phyloP scores from a whole-genome alignment of 1,139 yeast species.

The Diutina rugosa region DNA sequence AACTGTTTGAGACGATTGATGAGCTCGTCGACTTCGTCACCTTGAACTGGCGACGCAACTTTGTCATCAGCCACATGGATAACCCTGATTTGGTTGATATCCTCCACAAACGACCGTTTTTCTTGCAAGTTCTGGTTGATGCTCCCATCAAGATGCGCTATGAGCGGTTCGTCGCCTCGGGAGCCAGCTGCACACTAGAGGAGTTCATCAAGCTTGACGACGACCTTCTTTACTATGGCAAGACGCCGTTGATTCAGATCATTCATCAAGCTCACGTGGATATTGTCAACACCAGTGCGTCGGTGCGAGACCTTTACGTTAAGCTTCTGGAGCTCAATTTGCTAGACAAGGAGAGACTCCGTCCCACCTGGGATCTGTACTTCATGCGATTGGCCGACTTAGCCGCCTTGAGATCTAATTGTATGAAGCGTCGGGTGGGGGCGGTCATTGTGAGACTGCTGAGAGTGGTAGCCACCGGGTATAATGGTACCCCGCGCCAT shows the following conservation, averaged over 20 bases:
- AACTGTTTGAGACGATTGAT: constrained; percentile 20
- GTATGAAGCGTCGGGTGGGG: constrained; percentile 96
- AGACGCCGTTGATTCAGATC: constrained; percentile 27
- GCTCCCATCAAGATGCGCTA: constrained; percentile 53
- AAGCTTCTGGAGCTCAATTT: constrained; percentile 44
- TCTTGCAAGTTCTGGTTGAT: constrained; percentile 68
- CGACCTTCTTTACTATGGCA: constrained; percentile 5
- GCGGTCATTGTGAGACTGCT: constrained; percentile 84
- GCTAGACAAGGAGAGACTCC: constrained; percentile 44
- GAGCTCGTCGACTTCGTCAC: constrained; percentile 55
- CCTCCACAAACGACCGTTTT: constrained; percentile 69
- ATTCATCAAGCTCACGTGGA: constrained; percentile 46
- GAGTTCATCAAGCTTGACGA: constrained; percentile 9
- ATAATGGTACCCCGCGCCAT: constrained; percentile 93
- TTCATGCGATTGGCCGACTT: constrained; percentile 88
- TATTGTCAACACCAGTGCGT: constrained; percentile 44
- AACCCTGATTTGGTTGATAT: constrained; percentile 30
- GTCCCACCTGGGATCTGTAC: constrained; percentile 95
- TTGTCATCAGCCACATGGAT: constrained; percentile 44
- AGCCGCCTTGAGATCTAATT: constrained; percentile 85
- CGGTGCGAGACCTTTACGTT: constrained; percentile 33
- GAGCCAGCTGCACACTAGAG: constrained; percentile 14
- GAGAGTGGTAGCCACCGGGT: constrained; percentile 89
- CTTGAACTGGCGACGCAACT: constrained; percentile 49
- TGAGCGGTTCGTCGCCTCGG: constrained; percentile 20